Evolutionary conservation across 1,284 basidiomycete genomes (phyloP).

Genomic region (Marasmius sp.): DNA sequence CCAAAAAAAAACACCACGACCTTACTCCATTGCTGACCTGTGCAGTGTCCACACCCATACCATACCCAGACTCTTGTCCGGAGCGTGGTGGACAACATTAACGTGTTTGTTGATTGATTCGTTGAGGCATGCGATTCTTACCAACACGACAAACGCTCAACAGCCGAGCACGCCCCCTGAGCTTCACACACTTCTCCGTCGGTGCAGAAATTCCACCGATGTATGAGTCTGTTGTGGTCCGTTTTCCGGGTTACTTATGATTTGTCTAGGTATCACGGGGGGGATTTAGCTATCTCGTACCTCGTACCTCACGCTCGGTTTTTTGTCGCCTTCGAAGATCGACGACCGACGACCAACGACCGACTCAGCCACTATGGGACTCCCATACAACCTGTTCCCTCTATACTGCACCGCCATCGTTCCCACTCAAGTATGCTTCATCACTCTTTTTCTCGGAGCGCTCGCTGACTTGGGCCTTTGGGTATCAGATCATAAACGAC

Average conservation of each 20-base stretch:
- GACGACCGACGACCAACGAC: too few relatives aligned
- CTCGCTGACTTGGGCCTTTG: neutral
- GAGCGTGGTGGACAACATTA: too few relatives aligned
- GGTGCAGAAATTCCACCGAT: conserved; percentile 3
- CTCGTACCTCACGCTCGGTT: too few relatives aligned
- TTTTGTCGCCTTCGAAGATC: too few relatives aligned
- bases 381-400: conserved; percentile 1
- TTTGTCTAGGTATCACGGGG: neutral
- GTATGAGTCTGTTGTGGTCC: neutral
- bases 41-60: too few relatives aligned
- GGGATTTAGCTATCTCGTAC: too few relatives aligned
- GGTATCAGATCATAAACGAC: neutral
- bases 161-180: neutral
- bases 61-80: too few relatives aligned
- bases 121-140: too few relatives aligned
- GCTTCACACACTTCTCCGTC: neutral
- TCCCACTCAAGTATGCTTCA: neutral
- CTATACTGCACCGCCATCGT: neutral
- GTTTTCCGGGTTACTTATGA: neutral
- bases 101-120: too few relatives aligned
- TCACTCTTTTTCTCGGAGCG: neutral
- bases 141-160: neutral
- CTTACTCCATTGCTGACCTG: too few relatives aligned
- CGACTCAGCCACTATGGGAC: neutral
- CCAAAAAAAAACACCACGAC: too few relatives aligned